Base-by-base conservation (phyloP, 1,284 basidiomycete genomes). In the Takashimella tepidaria region DNA sequence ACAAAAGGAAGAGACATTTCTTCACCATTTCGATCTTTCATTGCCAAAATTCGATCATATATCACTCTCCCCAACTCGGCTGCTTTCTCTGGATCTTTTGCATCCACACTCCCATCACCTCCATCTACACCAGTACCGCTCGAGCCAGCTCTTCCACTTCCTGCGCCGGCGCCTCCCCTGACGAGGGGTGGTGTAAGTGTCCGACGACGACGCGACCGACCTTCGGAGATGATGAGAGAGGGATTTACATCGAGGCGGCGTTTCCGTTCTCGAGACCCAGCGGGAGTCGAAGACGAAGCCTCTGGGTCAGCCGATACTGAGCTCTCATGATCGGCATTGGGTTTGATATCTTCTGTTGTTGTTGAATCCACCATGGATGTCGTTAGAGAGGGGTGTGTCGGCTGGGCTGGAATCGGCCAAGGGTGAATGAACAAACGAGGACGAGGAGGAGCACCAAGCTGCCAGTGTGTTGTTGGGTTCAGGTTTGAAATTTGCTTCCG, bases 1-100 rank as follows among this genome's bases (percentile, higher is more conserved):
- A 72, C 51, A 53, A 73, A 74, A 3, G 71, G 72, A 26, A 64
- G 57, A 5, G 68, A 51, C 58, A 74, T 66, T 1, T 54, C 50
- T 37, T 68, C 64, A 11, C 70, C 70, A 19, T 68, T 69, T 37
- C 50, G 20, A 42, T 65, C 60, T 47, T 58, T 66, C 45, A 57
- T 45, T 4, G 54, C 59, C 59, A 69, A 62, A 43, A 74, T 66
- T 52, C 61, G 62, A 40, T 62, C 53, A 52, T 66, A 69, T 5
- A 74, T 56, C 45, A 60, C 50, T 50, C 56, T 43, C 11, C 72
- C 72, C 25, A 72, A 57, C 25, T 45, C 44, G 50, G 62, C 64
- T 20, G 68, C 72, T 46, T 64, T 58, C 43, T 56, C 63, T 13
- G 60, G 54, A 43, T 74, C 69, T 47, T 67, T 70, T 13, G 68